Conservation (phyloP, 2,329 filamentous ascomycete genomes). For the Byssothecium circinans region DNA sequence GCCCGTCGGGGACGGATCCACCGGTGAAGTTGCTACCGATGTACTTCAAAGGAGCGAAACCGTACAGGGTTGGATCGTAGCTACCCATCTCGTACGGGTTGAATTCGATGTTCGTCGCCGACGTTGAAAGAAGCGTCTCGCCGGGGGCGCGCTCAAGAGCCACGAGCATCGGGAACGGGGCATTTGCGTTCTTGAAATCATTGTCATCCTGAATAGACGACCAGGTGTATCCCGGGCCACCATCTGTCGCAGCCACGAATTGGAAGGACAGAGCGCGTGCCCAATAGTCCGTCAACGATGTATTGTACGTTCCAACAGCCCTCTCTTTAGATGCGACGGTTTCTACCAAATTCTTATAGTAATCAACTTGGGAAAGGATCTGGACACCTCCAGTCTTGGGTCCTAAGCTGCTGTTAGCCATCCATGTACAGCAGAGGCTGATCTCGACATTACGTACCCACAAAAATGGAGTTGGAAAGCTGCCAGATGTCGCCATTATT, state of each 20-base stretch:
- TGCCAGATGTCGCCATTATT: slow-evolving; percentile 60
- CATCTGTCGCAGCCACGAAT: slow-evolving; percentile 73
- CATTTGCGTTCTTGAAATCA: slow-evolving; percentile 64
- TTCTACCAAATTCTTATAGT: slow-evolving; percentile 63
- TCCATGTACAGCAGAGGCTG: not conserved
- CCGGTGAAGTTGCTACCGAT: slow-evolving; percentile 71
- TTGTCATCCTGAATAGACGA: slow-evolving; percentile 71
- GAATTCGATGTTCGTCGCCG: slow-evolving; percentile 76
- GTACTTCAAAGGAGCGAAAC: slow-evolving; percentile 70
- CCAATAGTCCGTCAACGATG: slow-evolving; percentile 84
- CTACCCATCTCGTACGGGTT: slow-evolving; percentile 79
- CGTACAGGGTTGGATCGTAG: slow-evolving; percentile 71
- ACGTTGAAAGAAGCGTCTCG: slow-evolving; percentile 64
- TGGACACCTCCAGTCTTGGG: slow-evolving; percentile 56
- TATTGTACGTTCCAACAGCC: slow-evolving; percentile 63
- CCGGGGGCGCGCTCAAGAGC: slow-evolving; percentile 67
- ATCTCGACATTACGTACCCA: slow-evolving; percentile 41
- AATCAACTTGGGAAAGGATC: slow-evolving; percentile 59
- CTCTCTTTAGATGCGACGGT: slow-evolving; percentile 63
- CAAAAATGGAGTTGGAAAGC: slow-evolving; percentile 63
- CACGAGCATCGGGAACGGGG: slow-evolving; percentile 74
- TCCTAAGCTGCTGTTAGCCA: slow-evolving; percentile 25
- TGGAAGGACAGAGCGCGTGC: slow-evolving; percentile 84
- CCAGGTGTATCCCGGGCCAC: slow-evolving; percentile 73
- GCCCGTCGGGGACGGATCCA: slow-evolving; percentile 59